Base-by-base conservation (phyloP, 2,329 filamentous ascomycete species). In the Madurella fahalii region DNA sequence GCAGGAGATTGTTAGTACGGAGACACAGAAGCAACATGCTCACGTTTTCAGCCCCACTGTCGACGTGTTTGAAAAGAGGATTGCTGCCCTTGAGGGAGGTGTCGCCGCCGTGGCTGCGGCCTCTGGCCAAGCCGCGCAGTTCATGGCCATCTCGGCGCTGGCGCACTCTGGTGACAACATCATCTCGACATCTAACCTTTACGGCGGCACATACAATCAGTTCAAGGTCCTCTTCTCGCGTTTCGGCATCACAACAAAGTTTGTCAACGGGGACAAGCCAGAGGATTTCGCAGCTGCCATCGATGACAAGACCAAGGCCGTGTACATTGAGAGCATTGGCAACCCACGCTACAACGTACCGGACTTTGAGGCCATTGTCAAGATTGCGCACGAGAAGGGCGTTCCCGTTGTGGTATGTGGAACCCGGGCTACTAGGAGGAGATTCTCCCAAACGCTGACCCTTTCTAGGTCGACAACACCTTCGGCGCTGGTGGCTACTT, bases 181-280 rank as follows among this genome's bases (percentile, higher is more conserved):
- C 64, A 82, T 96, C 49, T 87, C 90, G 12, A 96, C 93, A 7
- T 86, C 86, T 48, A 95, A 95, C 74, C 77, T 96, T 54, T 96
- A 96, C 73, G 92, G 92, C 61, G 92, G 92, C 69, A 96, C 93
- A 15, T 96, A 96, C 78, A 96, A 97, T 75, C 93, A 96, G 77
- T 84, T 96, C 75, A 96, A 96, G 76, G 91, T 96, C 44, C 81
- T 90, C 62, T 78, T 96, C 53, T 87, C 90, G 7, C 84, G 92
- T n/a, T 74, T 96, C 44, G 93, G 93, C 58, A 91, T 97, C 68
- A 77, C 78, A 41, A 94, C 90, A 67, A 95, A 92, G 75, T 96
- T 96, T 65, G 81, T 96, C 66, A 78, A 85, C 52, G 89, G 90
- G 43, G 91, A 96, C 72, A 84, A 84, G 55, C 77, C 89, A 13